These are phyloP conservation scores for Nevesoporus exiguus DNA, from an alignment of 768 basidiomycete genomes.

Conservation along the genomic window DNA sequence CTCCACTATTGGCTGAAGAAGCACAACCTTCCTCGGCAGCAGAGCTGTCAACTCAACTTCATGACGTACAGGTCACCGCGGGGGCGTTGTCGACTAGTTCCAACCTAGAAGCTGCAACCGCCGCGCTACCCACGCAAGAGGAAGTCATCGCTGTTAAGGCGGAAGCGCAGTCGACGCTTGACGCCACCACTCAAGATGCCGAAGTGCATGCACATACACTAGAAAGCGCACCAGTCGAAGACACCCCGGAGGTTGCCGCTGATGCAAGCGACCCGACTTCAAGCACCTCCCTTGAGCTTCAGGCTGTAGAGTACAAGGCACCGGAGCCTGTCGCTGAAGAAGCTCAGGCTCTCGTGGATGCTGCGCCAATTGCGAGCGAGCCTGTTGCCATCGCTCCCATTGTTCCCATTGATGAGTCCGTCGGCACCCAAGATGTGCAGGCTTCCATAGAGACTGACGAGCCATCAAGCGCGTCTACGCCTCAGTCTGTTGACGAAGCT, in stretches of 20 bases:
- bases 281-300: neutral
- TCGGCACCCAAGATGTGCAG: neutral
- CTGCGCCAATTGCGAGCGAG: neutral
- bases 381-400: neutral
- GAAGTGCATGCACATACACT: neutral
- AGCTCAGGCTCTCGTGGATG: neutral
- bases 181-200: neutral
- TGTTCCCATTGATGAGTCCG: constrained; percentile 1
- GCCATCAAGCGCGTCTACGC: neutral
- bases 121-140: neutral
- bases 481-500: constrained; percentile 12
- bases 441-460: constrained; percentile 1
- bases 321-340: neutral
- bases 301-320: neutral
- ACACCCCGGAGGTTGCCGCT: neutral
- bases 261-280: neutral
- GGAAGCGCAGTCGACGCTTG: neutral
- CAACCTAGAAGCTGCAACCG: constrained; percentile 2
- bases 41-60: constrained; percentile 6
- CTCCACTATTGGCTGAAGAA: neutral
- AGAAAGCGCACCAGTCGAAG: neutral
- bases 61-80: neutral
- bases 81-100: neutral
- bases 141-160: neutral
- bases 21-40: neutral